These are phyloP conservation scores for Sphaerobolus stellatus DNA, from an alignment of 1,284 basidiomycete genomes.

Conservation along the genomic window DNA sequence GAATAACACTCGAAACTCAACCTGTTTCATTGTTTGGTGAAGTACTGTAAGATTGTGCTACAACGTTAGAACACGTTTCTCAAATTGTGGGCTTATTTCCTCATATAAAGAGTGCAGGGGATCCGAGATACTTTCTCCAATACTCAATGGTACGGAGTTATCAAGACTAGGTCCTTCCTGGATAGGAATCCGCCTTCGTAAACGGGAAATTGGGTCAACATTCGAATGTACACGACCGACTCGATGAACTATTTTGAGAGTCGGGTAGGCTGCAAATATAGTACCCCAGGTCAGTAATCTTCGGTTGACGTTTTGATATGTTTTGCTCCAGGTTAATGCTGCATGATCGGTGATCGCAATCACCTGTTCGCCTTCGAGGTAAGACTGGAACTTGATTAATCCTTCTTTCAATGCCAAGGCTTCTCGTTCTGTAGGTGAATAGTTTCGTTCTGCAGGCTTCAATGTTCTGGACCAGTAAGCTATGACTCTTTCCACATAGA, in stretches of 20 bases:
- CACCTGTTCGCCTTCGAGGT: slow-evolving; percentile 18
- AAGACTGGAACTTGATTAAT: slow-evolving; percentile 20
- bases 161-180: background rate
- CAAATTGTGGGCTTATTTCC: background rate
- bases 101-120: background rate
- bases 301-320: slow-evolving; percentile 23
- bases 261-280: slow-evolving; percentile 22
- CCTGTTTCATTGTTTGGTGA: background rate
- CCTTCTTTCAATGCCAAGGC: slow-evolving; percentile 22
- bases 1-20: background rate
- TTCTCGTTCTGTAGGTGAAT: slow-evolving; percentile 26
- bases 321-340: slow-evolving; percentile 18
- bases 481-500: slow-evolving; percentile 31
- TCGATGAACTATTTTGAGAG: slow-evolving; percentile 21
- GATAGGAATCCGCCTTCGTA: slow-evolving; percentile 5
- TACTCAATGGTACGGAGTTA: background rate
- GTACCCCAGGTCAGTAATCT: slow-evolving; percentile 19
- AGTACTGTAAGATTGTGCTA: background rate
- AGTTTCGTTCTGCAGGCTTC: slow-evolving; percentile 27
- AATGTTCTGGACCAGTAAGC: slow-evolving; percentile 34
- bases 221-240: slow-evolving; percentile 23
- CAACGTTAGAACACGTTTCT: background rate
- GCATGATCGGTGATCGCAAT: slow-evolving; percentile 16
- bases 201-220: slow-evolving; percentile 23
- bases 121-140: background rate